Percentiles rank a stretch among this genome's conserved stretches.
These are phyloP conservation scores for Niebla homalea DNA, from an alignment of 495 filamentous ascomycete species.

Conservation along the genomic window DNA sequence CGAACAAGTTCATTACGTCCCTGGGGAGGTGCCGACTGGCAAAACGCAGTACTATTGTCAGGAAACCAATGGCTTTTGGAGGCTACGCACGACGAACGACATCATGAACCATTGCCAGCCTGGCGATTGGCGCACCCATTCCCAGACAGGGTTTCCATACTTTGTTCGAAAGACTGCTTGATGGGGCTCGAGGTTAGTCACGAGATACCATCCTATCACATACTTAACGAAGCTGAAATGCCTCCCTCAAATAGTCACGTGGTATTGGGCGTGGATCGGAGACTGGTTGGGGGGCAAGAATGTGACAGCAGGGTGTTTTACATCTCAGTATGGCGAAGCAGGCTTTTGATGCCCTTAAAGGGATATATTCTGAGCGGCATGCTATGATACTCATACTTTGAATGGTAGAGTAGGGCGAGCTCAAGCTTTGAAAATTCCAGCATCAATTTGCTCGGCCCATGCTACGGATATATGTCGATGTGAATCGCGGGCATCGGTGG, in stretches of 20 bases:
- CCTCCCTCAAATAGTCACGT: not conserved
- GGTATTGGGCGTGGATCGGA: not conserved
- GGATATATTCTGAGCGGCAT: too few relatives aligned
- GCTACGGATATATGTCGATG: too few relatives aligned
- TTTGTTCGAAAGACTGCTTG: constrained; percentile 11
- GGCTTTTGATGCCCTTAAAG: too few relatives aligned
- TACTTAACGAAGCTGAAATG: too few relatives aligned
- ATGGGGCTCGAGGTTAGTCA: not conserved
- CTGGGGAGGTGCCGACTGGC: constrained; percentile 5
- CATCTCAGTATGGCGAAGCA: too few relatives aligned
- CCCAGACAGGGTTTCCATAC: constrained; percentile 8
- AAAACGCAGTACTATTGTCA: constrained; percentile 15
- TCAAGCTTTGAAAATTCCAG: not conserved
- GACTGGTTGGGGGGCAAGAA: not conserved
- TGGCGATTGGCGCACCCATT: constrained; percentile 14
- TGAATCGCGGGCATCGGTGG: too few relatives aligned
- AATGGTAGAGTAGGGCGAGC: not conserved
- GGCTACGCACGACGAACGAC: constrained; percentile 14
- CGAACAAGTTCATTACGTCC: constrained; percentile 7
- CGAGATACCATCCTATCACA: too few relatives aligned
- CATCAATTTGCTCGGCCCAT: too few relatives aligned
- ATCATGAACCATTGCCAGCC: constrained; percentile 17
- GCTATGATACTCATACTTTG: too few relatives aligned
- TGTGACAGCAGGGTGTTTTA: too few relatives aligned
- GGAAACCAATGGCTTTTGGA: constrained; percentile 18